These are phyloP conservation scores for Cornus suecica DNA, from an alignment of 148 eudicot species.

Conservation along the genomic window DNA sequence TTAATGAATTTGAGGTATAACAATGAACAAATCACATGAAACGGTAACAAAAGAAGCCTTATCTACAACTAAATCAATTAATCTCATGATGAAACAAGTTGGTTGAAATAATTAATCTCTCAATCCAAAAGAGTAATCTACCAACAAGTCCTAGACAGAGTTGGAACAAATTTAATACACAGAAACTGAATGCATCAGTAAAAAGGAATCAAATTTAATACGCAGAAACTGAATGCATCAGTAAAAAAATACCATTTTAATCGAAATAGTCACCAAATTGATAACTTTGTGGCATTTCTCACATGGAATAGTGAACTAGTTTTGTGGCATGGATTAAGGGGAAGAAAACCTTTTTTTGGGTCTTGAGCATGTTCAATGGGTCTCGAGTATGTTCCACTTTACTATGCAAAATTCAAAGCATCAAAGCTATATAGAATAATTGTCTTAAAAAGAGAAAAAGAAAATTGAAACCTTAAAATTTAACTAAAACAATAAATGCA, in stretches of 20 bases:
- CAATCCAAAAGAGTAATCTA: too few relatives aligned
- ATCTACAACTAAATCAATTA: background rate
- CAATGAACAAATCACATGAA: too few relatives aligned
- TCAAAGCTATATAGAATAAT: too few relatives aligned
- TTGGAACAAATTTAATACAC: background rate
- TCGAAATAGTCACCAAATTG: background rate
- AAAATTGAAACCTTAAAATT: too few relatives aligned
- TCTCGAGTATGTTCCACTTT: background rate
- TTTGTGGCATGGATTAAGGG: conserved; percentile 14
- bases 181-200: background rate
- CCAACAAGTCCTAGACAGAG: background rate
- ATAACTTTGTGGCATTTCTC: background rate
- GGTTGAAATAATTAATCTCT: too few relatives aligned
- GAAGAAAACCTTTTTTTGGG: background rate
- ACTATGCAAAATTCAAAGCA: background rate
- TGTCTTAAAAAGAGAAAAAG: too few relatives aligned
- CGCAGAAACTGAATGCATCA: background rate
- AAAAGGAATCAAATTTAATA: background rate
- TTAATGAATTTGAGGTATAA: too few relatives aligned
- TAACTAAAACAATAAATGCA: too few relatives aligned
- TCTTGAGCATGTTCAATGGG: background rate
- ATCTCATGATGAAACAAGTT: background rate
- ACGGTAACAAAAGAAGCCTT: too few relatives aligned
- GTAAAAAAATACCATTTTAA: background rate
- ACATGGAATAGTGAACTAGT: conserved; percentile 4